Evolutionary conservation across 179 eudicot species (phyloP).

Genomic region (Carnegiea gigantea): DNA sequence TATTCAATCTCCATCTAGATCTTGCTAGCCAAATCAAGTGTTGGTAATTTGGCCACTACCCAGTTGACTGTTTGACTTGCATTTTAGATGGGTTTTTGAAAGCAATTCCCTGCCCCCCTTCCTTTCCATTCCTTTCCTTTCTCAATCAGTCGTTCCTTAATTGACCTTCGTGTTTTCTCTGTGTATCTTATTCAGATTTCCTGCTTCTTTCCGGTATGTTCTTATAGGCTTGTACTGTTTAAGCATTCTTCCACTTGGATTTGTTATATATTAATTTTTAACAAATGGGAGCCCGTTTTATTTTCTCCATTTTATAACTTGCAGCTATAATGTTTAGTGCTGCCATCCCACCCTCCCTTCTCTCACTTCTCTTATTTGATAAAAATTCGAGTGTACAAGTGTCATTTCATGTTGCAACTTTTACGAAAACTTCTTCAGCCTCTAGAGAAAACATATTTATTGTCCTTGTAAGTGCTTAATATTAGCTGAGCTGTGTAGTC

Average conservation of each 20-base stretch:
- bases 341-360: not conserved
- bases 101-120: no score
- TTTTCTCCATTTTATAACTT: not conserved
- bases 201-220: not conserved
- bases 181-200: not conserved
- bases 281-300: not conserved
- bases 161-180: not conserved
- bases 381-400: not conserved
- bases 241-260: not conserved
- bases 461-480: no score
- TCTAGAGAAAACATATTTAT: no score
- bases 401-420: no score
- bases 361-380: not conserved
- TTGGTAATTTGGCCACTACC: not conserved
- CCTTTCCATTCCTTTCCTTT: not conserved
- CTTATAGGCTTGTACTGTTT: not conserved
- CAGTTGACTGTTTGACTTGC: not conserved
- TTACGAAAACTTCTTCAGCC: no score
- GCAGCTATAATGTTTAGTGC: not conserved
- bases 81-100: not conserved
- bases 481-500: no score
- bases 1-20: not conserved
- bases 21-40: not conserved
- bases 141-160: not conserved
- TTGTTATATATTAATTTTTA: not conserved